phyloP scores from a whole-genome alignment of 2,329 filamentous ascomycete genomes.

The Penicillium vulpinum region DNA sequence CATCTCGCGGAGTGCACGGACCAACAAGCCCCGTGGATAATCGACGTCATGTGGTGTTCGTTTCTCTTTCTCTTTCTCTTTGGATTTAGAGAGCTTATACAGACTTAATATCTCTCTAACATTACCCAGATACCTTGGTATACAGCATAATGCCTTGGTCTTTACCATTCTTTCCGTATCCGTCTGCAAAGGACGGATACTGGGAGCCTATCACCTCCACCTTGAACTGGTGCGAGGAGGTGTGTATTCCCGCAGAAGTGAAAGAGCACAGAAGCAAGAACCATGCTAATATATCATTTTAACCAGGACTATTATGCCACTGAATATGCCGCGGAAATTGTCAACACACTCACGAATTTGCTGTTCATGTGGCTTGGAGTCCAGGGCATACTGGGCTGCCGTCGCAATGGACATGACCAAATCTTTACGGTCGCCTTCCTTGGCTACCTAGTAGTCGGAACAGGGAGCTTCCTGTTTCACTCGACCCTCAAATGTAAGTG shows the following conservation, averaged over 20 bases:
- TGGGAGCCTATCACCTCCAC: constrained; percentile 72
- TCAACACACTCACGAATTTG: constrained; percentile 79
- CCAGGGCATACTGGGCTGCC: constrained; percentile 72
- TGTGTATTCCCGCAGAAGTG: constrained; percentile 32
- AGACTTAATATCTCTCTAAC: neutral
- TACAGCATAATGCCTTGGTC: constrained; percentile 29
- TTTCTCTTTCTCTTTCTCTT: neutral
- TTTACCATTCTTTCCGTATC: constrained; percentile 42
- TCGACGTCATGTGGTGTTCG: constrained; percentile 22
- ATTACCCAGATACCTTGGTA: neutral
- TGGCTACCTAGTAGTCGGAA: constrained; percentile 62
- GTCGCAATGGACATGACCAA: constrained; percentile 68
- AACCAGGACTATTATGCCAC: constrained; percentile 72
- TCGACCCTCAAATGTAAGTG: constrained; percentile 61
- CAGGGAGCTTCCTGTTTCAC: constrained; percentile 64
- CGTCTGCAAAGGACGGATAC: constrained; percentile 56
- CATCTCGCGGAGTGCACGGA: constrained; percentile 20
- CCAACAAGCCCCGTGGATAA: constrained; percentile 16
- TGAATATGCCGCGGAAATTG: constrained; percentile 72
- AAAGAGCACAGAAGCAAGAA: neutral
- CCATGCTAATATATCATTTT: constrained; percentile 16
- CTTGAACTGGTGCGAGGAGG: constrained; percentile 79
- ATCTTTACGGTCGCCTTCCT: constrained; percentile 71
- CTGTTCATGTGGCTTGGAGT: constrained; percentile 77
- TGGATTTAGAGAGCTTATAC: neutral